Conservation (phyloP, 805 yeast species). For the Hanseniaspora clermontiae region DNA sequence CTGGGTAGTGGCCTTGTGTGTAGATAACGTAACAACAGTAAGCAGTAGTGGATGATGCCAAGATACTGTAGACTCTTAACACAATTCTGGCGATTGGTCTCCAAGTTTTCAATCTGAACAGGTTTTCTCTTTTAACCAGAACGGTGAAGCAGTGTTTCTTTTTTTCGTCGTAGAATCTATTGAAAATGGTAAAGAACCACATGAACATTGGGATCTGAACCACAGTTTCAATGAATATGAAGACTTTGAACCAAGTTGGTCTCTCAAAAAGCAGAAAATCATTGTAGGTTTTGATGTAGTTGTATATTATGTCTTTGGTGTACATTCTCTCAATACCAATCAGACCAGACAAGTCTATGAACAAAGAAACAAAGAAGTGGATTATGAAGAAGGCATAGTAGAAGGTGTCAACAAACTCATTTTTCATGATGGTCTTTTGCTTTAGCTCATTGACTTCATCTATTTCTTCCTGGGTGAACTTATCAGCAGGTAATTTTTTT, state of each 20-base stretch:
- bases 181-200: slow-evolving; percentile 21
- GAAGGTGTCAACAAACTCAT: slow-evolving; percentile 29
- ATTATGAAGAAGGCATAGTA: slow-evolving; percentile 42
- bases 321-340: slow-evolving; percentile 41
- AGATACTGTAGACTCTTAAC: slow-evolving; percentile 59
- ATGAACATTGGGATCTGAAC: slow-evolving; percentile 74
- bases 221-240: slow-evolving; percentile 58
- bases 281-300: slow-evolving; percentile 52
- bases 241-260: slow-evolving; percentile 63
- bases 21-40: slow-evolving; percentile 50
- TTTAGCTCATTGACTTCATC: slow-evolving; percentile 1
- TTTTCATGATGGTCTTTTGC: slow-evolving; percentile 7
- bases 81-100: slow-evolving; percentile 20
- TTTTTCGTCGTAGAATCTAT: slow-evolving; percentile 5
- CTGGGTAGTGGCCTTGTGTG: slow-evolving; percentile 22
- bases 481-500: slow-evolving; percentile 2
- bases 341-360: slow-evolving; percentile 63
- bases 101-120: slow-evolving; percentile 8
- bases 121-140: slow-evolving; percentile 5
- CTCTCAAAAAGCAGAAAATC: slow-evolving; percentile 52
- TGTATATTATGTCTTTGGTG: slow-evolving; percentile 39
- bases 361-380: slow-evolving; percentile 64
- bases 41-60: slow-evolving; percentile 69
- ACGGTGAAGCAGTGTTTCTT: slow-evolving; percentile 14
- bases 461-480: slow-evolving; percentile 7